phyloP scores from a whole-genome alignment of 148 eudicot species.

The Camellia sinensis region DNA sequence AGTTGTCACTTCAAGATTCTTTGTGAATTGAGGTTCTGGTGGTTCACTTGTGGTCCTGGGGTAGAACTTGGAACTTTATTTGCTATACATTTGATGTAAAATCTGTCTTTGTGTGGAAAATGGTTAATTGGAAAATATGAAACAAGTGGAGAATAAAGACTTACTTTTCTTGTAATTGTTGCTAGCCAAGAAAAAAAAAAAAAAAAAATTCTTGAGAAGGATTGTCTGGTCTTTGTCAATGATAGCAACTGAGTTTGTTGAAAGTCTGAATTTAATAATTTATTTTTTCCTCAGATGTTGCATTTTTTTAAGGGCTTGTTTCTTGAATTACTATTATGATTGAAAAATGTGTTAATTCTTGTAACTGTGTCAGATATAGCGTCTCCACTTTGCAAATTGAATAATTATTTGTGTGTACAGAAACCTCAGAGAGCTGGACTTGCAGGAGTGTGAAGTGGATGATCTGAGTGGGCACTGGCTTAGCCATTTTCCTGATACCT shows the following conservation, averaged over 20 bases:
- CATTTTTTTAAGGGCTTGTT: not conserved
- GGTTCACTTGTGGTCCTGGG: conserved; percentile 8
- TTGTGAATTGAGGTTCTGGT: not conserved
- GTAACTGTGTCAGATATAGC: no score
- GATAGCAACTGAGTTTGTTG: not conserved
- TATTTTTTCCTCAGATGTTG: not conserved
- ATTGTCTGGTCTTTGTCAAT: not conserved
- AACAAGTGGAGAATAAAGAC: not conserved
- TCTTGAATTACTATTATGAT: not conserved
- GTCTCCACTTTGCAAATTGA: not conserved
- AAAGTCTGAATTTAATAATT: not conserved
- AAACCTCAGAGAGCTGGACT: conserved; percentile 72
- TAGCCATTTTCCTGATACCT: conserved; percentile 75
- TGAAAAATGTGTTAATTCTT: not conserved
- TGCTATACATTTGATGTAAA: not conserved
- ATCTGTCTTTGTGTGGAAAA: not conserved
- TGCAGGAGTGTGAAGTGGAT: conserved; percentile 89
- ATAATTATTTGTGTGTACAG: conserved; percentile 29
- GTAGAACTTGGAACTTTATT: not conserved
- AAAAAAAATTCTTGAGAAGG: not conserved
- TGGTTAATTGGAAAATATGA: not conserved
- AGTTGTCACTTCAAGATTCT: not conserved
- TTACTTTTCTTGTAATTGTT: conserved; percentile 3
- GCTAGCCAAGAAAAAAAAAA: not conserved
- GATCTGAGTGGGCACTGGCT: conserved; percentile 93